Base-by-base conservation (phyloP, 352 stramenopile species). In the Thalassiosira gravida region DNA sequence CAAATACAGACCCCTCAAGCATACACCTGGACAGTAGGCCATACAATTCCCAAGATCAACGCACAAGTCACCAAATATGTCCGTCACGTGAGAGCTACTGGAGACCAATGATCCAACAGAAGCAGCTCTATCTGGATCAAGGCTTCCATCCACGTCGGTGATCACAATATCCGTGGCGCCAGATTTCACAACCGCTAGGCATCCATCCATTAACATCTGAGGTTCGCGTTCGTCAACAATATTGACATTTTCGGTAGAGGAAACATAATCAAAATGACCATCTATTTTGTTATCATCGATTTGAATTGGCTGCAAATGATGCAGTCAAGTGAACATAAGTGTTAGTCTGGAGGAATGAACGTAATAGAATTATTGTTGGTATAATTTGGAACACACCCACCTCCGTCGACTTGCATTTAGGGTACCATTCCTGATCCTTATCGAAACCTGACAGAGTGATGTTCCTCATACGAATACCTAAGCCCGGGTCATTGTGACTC, bases 361-460 rank as follows among this genome's bases (percentile, higher is more conserved):
- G n/a, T n/a, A n/a, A n/a, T n/a, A n/a, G n/a, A n/a, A n/a, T n/a
- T n/a, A n/a, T n/a, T n/a, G n/a, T n/a, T n/a, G n/a, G n/a, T 14
- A 6, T 47, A 16, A 25, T 50, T 56, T 32, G 49, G 65, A 47
- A 39, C 67, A 49, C 30, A 65, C 39, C 70, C 55, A 53, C 29
- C 49, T 70, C 30, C 1, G 42, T 69, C 16, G 42, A 67, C 32
- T 32, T 52, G 75, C 71, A 80, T 13, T 57, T 56, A 16, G 49
- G 32, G 50, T 80, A 80, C 55, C 57, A 69, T 29, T 69, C 27
- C 42, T 64, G 63, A 27, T 80, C 71, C 62, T 72, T 74, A 62
- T 79, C 78, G 53, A 86, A 86, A 24, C 75, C 78, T 42, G 72
- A 82, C 24, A 86, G 62, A 9, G 44, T 69, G 9, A 82, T 55